These are phyloP conservation scores for Lactarius vividus DNA, from an alignment of 768 basidiomycete genomes.

Conservation along the genomic window DNA sequence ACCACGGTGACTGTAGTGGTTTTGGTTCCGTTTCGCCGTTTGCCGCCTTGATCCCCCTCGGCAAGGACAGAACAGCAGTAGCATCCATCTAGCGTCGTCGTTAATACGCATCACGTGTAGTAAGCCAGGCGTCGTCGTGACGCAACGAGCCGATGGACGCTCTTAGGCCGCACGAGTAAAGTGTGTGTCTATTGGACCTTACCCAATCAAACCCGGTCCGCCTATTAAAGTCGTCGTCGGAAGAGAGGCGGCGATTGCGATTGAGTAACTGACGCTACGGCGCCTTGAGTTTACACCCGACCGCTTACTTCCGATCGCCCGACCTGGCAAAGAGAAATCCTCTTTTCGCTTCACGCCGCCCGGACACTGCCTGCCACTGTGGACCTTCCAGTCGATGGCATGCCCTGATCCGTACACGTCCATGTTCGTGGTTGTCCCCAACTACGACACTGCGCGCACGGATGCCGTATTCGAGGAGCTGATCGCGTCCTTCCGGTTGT, in stretches of 20 bases:
- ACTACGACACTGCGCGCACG: neutral
- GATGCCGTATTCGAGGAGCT: no score
- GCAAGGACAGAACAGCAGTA: neutral
- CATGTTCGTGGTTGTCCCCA: neutral
- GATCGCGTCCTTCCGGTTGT: no score
- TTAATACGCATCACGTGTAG: conserved; percentile 8
- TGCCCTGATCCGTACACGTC: neutral
- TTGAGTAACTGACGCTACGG: conserved; percentile 11
- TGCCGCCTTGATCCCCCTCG: neutral
- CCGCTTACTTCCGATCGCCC: conserved; percentile 1
- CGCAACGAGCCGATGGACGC: neutral
- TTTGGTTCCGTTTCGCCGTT: neutral
- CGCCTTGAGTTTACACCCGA: neutral
- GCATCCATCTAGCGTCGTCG: neutral
- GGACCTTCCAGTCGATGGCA: neutral
- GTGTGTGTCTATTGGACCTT: neutral
- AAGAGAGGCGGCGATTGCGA: conserved; percentile 11
- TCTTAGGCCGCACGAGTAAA: conserved; percentile 8
- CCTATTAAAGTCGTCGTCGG: conserved; percentile 5
- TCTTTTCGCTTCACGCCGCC: conserved; percentile 3
- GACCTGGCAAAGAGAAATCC: neutral
- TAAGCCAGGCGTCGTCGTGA: neutral
- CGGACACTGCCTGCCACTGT: neutral
- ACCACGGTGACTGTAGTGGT: conserved; percentile 1
- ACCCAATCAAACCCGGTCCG: neutral